Conservation (phyloP, 2,329 filamentous ascomycete genomes). For the Helotiales sp. region DNA sequence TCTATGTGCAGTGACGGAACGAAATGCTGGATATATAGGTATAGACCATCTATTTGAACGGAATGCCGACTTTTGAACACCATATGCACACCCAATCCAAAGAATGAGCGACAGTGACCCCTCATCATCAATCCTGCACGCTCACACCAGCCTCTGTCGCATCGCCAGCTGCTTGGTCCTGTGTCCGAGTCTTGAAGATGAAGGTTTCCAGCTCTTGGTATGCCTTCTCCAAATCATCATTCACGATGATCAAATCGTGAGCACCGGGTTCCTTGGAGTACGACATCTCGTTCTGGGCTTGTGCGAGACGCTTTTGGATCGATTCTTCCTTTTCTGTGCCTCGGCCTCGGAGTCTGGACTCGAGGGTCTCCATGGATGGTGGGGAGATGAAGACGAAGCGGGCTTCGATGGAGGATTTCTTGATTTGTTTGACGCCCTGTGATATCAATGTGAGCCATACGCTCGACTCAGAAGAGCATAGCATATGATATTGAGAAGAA, state of each 20-base stretch:
- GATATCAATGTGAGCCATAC: neutral
- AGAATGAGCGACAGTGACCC: neutral
- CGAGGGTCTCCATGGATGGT: slow-evolving; percentile 72
- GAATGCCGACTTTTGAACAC: neutral
- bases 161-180: slow-evolving; percentile 20
- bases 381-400: slow-evolving; percentile 85
- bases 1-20: slow-evolving; percentile 13
- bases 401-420: slow-evolving; percentile 70
- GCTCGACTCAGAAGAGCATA: neutral
- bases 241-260: slow-evolving; percentile 65
- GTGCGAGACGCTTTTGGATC: slow-evolving; percentile 66
- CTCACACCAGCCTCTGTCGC: slow-evolving; percentile 12
- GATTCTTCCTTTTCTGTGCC: slow-evolving; percentile 77
- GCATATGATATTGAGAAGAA: neutral
- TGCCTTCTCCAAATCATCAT: slow-evolving; percentile 61
- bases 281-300: slow-evolving; percentile 74
- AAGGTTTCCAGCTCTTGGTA: slow-evolving; percentile 54
- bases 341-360: slow-evolving; percentile 70
- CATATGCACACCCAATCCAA: neutral
- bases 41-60: neutral
- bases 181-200: slow-evolving; percentile 38
- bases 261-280: slow-evolving; percentile 67
- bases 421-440: slow-evolving; percentile 88
- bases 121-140: slow-evolving; percentile 15
- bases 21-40: neutral